Base-by-base conservation (phyloP, 2,329 filamentous ascomycete genomes). In the Sporothrix dimorphospora region DNA sequence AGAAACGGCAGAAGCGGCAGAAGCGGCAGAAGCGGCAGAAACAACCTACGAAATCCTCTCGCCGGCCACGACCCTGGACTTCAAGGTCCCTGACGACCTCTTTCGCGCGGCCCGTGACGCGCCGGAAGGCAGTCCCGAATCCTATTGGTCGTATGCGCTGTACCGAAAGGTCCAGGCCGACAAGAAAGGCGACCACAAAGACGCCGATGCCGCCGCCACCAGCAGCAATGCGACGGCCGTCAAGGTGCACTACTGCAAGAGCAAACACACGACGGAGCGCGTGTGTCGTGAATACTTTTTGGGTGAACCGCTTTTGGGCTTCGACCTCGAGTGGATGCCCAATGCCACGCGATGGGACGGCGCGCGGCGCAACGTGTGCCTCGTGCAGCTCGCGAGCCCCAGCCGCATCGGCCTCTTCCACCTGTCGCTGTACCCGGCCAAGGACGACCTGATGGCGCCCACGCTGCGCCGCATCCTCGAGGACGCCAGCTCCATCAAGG, bases 251-350 rank as follows among this genome's bases (percentile, higher is more conserved):
- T 97, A 97, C 80, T 97, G 94, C 83, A 89, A 83, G 66, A 91
- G 84, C 72, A 87, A 86, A 59, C 83, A 88, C 47, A 88, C 87
- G 2, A 91, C 92, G 21, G 93, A 98, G 79, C 81, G 83, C 6
- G 86, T 92, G 8, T 84, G 89, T 72, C 83, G 88, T 21, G 80
- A 87, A 72, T 85, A 91, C 72, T 97, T 98, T 76, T 78, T 90
- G 51, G 76, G 86, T 34, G 89, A 96, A 77, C 84, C 88, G 51
- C 81, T 97, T 1, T 79, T 98, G n/a, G 94, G 94, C 0, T 94
- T 98, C 74, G 94, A 98, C 77, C 86, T 98, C 74, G 95, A 98
- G 82, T 98, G 95, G 94, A 85, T 89, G 69, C 75, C 83, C 1
- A 82, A 86, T 6, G 85, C 88, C 0, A 82, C 78, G 6, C 83